Conservation (phyloP, 352 stramenopile species). For the Globisporangium abappressorium region DNA sequence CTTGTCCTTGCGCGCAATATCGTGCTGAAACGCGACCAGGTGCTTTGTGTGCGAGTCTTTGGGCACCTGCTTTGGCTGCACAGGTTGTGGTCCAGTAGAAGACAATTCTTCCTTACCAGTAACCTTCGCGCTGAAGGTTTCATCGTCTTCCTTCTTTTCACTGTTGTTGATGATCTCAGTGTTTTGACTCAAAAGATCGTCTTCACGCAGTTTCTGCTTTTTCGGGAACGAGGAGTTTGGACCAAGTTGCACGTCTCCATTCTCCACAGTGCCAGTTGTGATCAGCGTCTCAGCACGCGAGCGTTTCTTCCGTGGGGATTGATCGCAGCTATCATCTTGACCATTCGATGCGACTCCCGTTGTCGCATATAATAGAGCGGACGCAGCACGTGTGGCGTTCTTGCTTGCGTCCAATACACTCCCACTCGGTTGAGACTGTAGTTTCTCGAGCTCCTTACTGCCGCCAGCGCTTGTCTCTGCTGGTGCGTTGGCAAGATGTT, state of each 20-base stretch:
- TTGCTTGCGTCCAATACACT: neutral
- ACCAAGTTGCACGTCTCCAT: neutral
- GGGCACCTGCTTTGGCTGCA: neutral
- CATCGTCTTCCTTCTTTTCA: neutral
- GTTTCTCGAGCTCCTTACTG: neutral
- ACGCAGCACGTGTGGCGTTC: neutral
- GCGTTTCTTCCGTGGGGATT: neutral
- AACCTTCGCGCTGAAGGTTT: neutral
- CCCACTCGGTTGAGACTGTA: neutral
- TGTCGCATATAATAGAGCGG: neutral
- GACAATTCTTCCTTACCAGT: neutral
- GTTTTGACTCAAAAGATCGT: neutral
- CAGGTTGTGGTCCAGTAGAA: neutral
- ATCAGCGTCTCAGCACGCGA: neutral
- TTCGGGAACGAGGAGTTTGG: neutral
- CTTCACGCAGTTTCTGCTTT: neutral
- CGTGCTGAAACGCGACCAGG: constrained; percentile 27
- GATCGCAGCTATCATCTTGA: neutral
- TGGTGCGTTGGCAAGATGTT: neutral
- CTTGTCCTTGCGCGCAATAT: constrained; percentile 16
- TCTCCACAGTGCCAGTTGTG: neutral
- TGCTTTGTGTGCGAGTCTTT: neutral
- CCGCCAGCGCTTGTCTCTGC: neutral
- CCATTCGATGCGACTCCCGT: neutral
- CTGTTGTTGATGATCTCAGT: neutral